Percentiles rank a stretch among this genome's conserved stretches.
Evolutionary conservation across 2,329 filamentous ascomycete species (phyloP).

Genomic region (Ceratocystis lukuohia): DNA sequence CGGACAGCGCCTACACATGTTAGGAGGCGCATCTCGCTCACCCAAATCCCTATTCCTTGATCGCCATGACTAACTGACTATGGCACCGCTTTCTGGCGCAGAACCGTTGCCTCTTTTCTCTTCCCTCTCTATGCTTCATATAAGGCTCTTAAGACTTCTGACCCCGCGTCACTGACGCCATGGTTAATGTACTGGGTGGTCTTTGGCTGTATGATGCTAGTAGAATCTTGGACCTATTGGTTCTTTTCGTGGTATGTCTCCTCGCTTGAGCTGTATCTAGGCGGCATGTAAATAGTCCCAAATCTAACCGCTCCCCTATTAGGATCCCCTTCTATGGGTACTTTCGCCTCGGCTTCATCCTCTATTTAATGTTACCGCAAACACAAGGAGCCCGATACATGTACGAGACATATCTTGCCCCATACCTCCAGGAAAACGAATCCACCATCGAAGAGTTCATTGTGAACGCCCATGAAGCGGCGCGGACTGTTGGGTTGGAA

Average conservation of each 20-base stretch:
- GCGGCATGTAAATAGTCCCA: neutral
- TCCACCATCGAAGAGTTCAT: conserved; percentile 82
- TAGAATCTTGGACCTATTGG: conserved; percentile 79
- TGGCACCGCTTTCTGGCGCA: conserved; percentile 28
- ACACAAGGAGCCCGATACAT: conserved; percentile 83
- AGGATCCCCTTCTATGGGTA: conserved; percentile 91
- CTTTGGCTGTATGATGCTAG: conserved; percentile 63
- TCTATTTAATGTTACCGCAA: conserved; percentile 93
- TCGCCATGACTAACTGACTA: neutral
- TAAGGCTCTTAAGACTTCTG: conserved; percentile 87
- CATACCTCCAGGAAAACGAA: conserved; percentile 80
- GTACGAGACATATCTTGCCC: conserved; percentile 75
- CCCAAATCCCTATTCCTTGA: neutral
- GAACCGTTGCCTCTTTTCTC: conserved; percentile 75
- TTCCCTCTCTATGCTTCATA: conserved; percentile 96
- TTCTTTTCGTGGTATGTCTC: conserved; percentile 60
- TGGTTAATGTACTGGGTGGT: conserved; percentile 99
- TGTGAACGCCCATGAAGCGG: conserved; percentile 61
- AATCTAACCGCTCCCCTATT: conserved; percentile 5
- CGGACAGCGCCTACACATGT: neutral
- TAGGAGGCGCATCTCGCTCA: conserved; percentile 14
- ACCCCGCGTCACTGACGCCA: conserved; percentile 79
- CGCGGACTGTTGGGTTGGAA: conserved; percentile 61
- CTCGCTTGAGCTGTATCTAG: neutral
- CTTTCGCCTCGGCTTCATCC: conserved; percentile 71